phyloP scores from a whole-genome alignment of 306 rosid genomes.

The Erythrophleum fordii region DNA sequence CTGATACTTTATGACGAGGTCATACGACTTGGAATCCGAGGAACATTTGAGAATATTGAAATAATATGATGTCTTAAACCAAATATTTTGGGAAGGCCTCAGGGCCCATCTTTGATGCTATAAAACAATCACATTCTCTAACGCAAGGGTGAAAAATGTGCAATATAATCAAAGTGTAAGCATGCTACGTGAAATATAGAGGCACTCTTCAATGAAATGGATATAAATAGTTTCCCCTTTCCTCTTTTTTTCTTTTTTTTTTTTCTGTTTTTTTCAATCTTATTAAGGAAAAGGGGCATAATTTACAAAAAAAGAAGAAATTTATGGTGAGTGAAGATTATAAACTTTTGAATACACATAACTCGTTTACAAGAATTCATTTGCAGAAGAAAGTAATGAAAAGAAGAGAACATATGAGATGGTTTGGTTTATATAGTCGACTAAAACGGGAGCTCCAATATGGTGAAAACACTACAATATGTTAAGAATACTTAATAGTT shows the following conservation, averaged over 20 bases:
- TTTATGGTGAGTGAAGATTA: background rate
- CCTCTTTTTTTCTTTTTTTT: too few relatives aligned
- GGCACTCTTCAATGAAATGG: too few relatives aligned
- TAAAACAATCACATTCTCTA: conserved; percentile 1
- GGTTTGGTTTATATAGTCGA: background rate
- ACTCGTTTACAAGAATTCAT: background rate
- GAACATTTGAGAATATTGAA: conserved; percentile 3
- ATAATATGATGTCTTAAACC: background rate
- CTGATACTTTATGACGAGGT: background rate
- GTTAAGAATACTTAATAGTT: background rate
- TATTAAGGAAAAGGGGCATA: too few relatives aligned
- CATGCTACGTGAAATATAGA: background rate
- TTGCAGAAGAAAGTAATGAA: background rate
- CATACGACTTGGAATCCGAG: conserved; percentile 23
- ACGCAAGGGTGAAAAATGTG: conserved; percentile 28
- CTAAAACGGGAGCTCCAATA: background rate
- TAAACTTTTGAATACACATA: too few relatives aligned
- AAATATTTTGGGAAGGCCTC: conserved; percentile 20
- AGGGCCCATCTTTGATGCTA: background rate
- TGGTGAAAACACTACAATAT: background rate
- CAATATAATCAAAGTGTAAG: conserved; percentile 30
- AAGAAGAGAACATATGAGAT: background rate
- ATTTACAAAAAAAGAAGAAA: too few relatives aligned
- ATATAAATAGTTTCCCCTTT: background rate
- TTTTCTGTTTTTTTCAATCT: too few relatives aligned